Conservation (phyloP, 163 green algal species). For the Prototheca cutis region DNA sequence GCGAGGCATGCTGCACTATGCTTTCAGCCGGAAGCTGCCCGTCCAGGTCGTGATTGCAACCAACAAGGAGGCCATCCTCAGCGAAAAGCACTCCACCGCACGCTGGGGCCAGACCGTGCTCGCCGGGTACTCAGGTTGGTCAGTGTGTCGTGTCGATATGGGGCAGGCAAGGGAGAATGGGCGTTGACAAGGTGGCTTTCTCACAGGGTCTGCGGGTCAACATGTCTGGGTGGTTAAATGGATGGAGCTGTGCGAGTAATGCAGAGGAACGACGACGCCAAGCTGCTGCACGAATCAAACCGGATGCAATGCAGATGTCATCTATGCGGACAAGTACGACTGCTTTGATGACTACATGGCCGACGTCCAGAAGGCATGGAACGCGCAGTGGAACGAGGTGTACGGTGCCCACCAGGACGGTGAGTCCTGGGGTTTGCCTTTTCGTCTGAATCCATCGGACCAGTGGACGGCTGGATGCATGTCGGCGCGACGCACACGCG, state of each 20-base stretch:
- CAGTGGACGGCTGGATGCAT: too few relatives aligned
- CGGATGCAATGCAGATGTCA: conserved; percentile 18
- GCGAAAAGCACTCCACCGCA: conserved; percentile 52
- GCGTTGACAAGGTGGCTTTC: too few relatives aligned
- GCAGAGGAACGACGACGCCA: too few relatives aligned
- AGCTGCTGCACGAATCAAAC: too few relatives aligned
- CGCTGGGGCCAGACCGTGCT: conserved; percentile 45
- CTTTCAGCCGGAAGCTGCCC: conserved; percentile 52
- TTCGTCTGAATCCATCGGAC: too few relatives aligned
- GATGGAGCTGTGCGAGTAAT: too few relatives aligned
- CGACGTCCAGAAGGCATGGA: conserved; percentile 45
- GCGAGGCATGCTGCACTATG: conserved; percentile 76
- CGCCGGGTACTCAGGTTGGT: conserved; percentile 46
- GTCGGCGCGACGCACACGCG: too few relatives aligned
- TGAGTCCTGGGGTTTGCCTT: too few relatives aligned
- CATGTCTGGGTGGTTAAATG: too few relatives aligned
- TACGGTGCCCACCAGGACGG: conserved; percentile 20
- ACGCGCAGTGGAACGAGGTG: conserved; percentile 46
- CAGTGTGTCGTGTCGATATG: too few relatives aligned
- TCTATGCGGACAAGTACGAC: conserved; percentile 23
- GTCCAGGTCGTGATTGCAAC: conserved; percentile 66
- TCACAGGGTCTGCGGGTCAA: too few relatives aligned
- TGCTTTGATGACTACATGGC: conserved; percentile 44
- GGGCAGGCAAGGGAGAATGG: too few relatives aligned
- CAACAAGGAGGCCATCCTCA: conserved; percentile 70